A percentile compares a stretch with the other conserved stretches of the same genome.
Evolutionary conservation across 495 filamentous ascomycete species (phyloP).

Genomic region (Massariosphaeria phaeospora): DNA sequence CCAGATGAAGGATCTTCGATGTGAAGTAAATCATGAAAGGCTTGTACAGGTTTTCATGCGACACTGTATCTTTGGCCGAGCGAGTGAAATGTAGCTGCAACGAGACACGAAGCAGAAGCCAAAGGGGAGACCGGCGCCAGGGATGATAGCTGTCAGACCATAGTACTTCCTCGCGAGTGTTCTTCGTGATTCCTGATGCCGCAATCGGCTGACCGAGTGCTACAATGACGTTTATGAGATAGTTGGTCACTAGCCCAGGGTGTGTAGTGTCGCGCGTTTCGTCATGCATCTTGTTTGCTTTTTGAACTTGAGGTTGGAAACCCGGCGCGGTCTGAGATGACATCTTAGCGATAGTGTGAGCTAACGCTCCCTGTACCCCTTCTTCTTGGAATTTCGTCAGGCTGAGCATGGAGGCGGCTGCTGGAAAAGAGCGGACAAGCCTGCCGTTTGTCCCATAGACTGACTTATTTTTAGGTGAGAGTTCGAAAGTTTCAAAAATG

Average conservation of each 20-base stretch:
- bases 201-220: constrained; percentile 41
- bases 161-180: constrained; percentile 57
- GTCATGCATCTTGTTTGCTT: constrained; percentile 38
- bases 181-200: constrained; percentile 47
- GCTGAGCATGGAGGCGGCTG: constrained; percentile 43
- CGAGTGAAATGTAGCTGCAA: constrained; percentile 43
- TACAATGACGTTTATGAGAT: constrained; percentile 48
- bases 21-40: constrained; percentile 52
- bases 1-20: constrained; percentile 38
- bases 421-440: constrained; percentile 54
- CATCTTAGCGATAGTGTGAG: constrained; percentile 45
- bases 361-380: constrained; percentile 41
- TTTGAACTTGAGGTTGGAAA: constrained; percentile 42
- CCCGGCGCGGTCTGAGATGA: constrained; percentile 41
- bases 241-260: constrained; percentile 53
- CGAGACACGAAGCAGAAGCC: constrained; percentile 56
- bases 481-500: constrained; percentile 54
- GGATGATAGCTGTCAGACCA: constrained; percentile 44
- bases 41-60: constrained; percentile 48
- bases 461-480: constrained; percentile 46
- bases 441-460: constrained; percentile 50
- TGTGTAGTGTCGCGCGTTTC: constrained; percentile 53
- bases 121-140: constrained; percentile 55
- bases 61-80: background rate
- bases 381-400: constrained; percentile 35